These are phyloP conservation scores for Pistacia atlantica DNA, from an alignment of 345 rosid genomes.

Conservation along the genomic window DNA sequence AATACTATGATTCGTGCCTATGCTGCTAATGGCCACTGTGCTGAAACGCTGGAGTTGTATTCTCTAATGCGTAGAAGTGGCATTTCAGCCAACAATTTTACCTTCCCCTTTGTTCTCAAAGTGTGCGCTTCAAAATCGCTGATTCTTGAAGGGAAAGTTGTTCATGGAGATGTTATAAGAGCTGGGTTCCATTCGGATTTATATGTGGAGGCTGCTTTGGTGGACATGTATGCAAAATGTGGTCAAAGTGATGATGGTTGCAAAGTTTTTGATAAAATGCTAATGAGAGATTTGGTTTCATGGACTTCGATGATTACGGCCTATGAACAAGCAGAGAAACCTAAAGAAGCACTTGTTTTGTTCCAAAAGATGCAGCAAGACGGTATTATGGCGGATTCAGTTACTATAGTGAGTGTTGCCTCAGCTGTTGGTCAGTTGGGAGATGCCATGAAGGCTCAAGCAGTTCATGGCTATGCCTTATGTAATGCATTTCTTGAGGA, in stretches of 20 bases:
- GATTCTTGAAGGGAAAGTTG: slow-evolving; percentile 37
- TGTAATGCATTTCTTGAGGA: slow-evolving; percentile 33
- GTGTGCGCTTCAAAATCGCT: slow-evolving; percentile 38
- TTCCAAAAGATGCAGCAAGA: slow-evolving; percentile 30
- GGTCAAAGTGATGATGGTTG: slow-evolving; percentile 31
- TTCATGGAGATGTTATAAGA: slow-evolving; percentile 41
- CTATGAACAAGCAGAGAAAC: slow-evolving; percentile 27
- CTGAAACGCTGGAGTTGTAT: slow-evolving; percentile 44
- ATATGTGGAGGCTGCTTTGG: slow-evolving; percentile 40
- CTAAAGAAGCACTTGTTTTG: slow-evolving; percentile 23
- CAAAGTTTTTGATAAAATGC: slow-evolving; percentile 50
- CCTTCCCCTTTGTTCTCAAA: slow-evolving; percentile 46
- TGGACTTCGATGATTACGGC: slow-evolving; percentile 55
- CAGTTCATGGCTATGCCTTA: slow-evolving; percentile 38
- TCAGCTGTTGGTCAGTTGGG: slow-evolving; percentile 60
- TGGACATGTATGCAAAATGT: slow-evolving; percentile 43
- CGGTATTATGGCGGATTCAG: slow-evolving; percentile 39
- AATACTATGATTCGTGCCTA: slow-evolving; percentile 55
- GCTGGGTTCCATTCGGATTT: slow-evolving; percentile 37
- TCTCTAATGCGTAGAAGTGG: slow-evolving; percentile 39
- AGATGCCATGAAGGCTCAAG: slow-evolving; percentile 29
- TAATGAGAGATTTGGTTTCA: slow-evolving; percentile 43
- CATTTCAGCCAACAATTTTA: slow-evolving; percentile 42
- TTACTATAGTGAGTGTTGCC: slow-evolving; percentile 45
- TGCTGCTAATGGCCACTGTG: slow-evolving; percentile 36